Base-by-base conservation (phyloP, 805 yeast species). In the Ogataea salicorniae region DNA sequence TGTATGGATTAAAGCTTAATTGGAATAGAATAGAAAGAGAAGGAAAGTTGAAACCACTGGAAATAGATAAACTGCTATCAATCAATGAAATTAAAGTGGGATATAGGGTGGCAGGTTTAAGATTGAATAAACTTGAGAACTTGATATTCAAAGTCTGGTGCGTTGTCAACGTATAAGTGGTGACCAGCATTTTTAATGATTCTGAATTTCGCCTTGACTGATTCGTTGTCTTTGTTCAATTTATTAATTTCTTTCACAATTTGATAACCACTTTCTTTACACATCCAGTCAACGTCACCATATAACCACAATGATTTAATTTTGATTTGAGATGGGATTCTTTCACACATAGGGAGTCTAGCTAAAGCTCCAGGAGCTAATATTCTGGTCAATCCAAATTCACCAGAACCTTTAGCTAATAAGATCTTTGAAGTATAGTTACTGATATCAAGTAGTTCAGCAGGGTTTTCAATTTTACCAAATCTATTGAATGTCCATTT, bases 241-340 rank as follows among this genome's bases (percentile, higher is more conserved):
- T 55, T 33, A 49, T 64, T 63, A 42, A 72, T 63, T 41, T 63
- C 64, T 13, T 67, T 59, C 15, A 69, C 72, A 45, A 71, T 68
- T 36, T 73, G 67, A 37, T 68, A 60, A 2, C 89, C 89, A 13
- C 83, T 85, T 41, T 70, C 73, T 45, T 72, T 76, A 50, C 78
- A 77, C 88, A 83, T 83, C 89, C 89, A 83, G 61, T 83, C 89
- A 36, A 64, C 67, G 49, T 81, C 87, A 9, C 89, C 89, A 56
- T 83, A 83, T 22, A 81, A 51, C 83, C 85, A 80, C 31, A 80
- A 61, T 1, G 80, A 70, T 4, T 80, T 80, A 15, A 77, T 52
- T 16, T 55, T 50, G 1, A 67, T 45, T 43, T 72, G 63, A 41
- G 53, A 66, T 15, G 71, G 80, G 54, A 73, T 63, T 55, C 87